Evolutionary conservation across 2,329 filamentous ascomycete species (phyloP), one percentile per base, ranked within the genome.

Genomic region (Trichoderma asperellum): DNA sequence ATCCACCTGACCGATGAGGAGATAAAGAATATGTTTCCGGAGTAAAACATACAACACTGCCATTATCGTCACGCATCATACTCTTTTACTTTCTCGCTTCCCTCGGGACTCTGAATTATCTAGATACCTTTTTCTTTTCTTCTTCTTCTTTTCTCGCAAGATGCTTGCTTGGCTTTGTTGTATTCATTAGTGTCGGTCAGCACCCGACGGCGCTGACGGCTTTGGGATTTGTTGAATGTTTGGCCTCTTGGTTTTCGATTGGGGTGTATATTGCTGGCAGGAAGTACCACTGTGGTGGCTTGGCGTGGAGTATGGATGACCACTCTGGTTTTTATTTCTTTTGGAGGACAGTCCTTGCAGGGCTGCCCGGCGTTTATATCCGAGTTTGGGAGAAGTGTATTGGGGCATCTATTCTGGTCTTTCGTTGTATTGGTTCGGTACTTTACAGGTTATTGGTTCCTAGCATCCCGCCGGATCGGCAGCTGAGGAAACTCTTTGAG

Each of bases 1-100:
- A 94, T 95, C 73, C 83, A 88, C 68, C 83, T 95, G 68, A 93
- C 87, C 74, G 92, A 95, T 72, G 92, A 94, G 79, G 92, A 95
- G 81, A 85, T 88, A 68, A 88, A 87, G 74, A 83, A 85, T 72
- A 88, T 92, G 82, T 83, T 92, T 59, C 91, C 91, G 6, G 86
- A 89, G 81, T 90, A 80, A 81, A 18, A 68, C n/a, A 59, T 47
- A 40, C 60, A 29, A 61, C 47, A 52, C 11, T 49, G 47, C 40
- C 49, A 4, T 57, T 52, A 21, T 71, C 66, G 56, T 63, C 69
- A 62, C 52, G 56, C 58, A 59, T 56, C 56, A 47, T 69, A 21
- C 35, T 21, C 29, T 35, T n/a, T 59, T 40, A 29, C 58, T 47
- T 55, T 34, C 29, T 27, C 59, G 21, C n/a, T 49, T 43, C 52